Conservation (phyloP, 1,284 basidiomycete species). For the Ganoderma lingzhi region DNA sequence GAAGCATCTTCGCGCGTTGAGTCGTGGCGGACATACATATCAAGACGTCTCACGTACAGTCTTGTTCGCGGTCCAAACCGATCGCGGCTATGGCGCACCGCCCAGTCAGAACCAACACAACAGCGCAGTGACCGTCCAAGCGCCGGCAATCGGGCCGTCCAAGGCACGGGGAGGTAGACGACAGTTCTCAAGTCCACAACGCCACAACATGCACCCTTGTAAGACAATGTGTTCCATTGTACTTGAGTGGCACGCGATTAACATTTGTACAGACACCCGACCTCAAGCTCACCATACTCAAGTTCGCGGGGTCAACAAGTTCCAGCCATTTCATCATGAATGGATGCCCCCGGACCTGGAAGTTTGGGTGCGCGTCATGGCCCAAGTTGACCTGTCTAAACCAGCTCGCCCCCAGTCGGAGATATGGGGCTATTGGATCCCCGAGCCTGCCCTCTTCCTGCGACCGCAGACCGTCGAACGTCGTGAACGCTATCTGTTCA, state of each 20-base stretch:
- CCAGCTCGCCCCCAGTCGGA: not conserved
- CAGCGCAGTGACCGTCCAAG: not conserved
- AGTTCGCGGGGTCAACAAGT: not conserved
- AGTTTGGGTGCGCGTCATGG: not conserved
- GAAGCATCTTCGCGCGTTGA: not conserved
- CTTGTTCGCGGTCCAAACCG: not conserved
- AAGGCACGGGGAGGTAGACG: not conserved
- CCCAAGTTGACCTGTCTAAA: not conserved
- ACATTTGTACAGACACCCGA: not conserved
- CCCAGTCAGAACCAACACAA: too few relatives aligned
- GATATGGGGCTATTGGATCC: not conserved
- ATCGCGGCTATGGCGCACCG: not conserved
- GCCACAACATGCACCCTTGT: not conserved
- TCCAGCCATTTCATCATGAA: not conserved
- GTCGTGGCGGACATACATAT: not conserved
- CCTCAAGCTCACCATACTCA: not conserved
- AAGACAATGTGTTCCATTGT: not conserved
- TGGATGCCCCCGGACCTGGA: not conserved
- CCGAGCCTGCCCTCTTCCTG: not conserved
- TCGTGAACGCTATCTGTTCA: not conserved
- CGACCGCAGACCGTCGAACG: not conserved
- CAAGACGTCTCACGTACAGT: not conserved
- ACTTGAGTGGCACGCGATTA: not conserved
- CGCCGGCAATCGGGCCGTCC: not conserved
- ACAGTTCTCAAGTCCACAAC: not conserved